These are phyloP conservation scores for Mycena chlorophos DNA, from an alignment of 768 basidiomycete species.

Conservation along the genomic window DNA sequence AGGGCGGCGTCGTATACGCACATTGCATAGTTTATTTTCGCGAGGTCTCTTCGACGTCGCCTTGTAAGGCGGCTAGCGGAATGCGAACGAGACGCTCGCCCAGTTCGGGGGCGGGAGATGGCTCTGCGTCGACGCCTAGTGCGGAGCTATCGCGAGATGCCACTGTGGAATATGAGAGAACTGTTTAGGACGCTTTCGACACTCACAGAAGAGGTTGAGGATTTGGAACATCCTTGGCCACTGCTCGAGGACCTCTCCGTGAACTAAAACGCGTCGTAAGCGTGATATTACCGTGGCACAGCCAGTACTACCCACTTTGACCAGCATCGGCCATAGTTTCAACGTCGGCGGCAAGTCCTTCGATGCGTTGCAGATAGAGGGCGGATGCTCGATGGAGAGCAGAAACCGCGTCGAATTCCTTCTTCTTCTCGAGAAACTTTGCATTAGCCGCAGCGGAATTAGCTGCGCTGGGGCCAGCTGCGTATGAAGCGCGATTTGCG, in stretches of 20 bases:
- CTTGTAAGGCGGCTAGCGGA: constrained; percentile 60
- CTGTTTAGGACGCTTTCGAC: not conserved
- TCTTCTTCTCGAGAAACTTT: constrained; percentile 75
- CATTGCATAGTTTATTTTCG: not conserved
- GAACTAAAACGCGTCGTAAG: constrained; percentile 43
- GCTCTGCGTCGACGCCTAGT: constrained; percentile 11
- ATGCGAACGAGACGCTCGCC: constrained; percentile 75
- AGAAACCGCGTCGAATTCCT: constrained; percentile 73
- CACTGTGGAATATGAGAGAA: constrained; percentile 37
- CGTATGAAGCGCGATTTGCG: constrained; percentile 52
- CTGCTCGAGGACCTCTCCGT: constrained; percentile 75
- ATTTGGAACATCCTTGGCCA: constrained; percentile 86
- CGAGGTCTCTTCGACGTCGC: constrained; percentile 1
- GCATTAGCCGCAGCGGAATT: constrained; percentile 50
- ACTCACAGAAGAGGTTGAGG: constrained; percentile 65
- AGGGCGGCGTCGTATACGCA: not conserved
- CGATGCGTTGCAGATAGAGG: constrained; percentile 65
- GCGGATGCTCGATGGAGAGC: constrained; percentile 68
- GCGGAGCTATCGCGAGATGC: constrained; percentile 42
- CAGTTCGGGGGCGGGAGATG: constrained; percentile 23
- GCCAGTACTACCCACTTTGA: constrained; percentile 44
- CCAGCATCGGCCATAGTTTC: constrained; percentile 79
- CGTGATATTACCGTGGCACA: not conserved
- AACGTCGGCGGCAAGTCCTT: constrained; percentile 69
- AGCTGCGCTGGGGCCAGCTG: constrained; percentile 35